Evolutionary conservation across 768 basidiomycete species (phyloP).

Genomic region (Strobilomyces confusus): DNA sequence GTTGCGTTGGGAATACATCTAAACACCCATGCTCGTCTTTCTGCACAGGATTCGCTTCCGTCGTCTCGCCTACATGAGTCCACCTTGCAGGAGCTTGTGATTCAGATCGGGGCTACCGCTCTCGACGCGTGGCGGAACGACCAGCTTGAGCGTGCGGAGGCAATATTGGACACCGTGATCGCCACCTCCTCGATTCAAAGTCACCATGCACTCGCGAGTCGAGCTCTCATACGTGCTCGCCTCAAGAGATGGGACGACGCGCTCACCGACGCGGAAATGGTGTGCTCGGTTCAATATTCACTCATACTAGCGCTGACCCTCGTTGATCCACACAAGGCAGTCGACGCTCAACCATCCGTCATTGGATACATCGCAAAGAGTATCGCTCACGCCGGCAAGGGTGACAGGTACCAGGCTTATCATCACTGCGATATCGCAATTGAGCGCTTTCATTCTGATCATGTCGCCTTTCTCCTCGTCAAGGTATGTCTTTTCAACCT

Average conservation of each 20-base stretch:
- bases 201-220: background rate
- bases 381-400: background rate
- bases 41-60: no score
- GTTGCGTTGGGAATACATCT: background rate
- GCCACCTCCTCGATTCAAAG: background rate
- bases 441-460: background rate
- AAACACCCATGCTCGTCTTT: background rate
- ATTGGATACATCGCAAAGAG: background rate
- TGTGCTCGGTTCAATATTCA: background rate
- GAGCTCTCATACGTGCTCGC: background rate
- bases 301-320: background rate
- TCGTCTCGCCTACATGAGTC: background rate
- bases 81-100: background rate
- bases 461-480: background rate
- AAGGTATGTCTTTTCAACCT: no score
- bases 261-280: background rate
- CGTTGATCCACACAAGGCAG: background rate
- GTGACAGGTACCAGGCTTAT: background rate
- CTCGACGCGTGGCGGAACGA: background rate
- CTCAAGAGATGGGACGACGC: background rate
- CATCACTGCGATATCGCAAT: background rate
- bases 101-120: background rate
- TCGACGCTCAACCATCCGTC: background rate
- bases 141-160: background rate
- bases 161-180: background rate